Evolutionary conservation across 345 rosid species (phyloP), one percentile per base, ranked within the genome.

Genomic region (Citrus medica): DNA sequence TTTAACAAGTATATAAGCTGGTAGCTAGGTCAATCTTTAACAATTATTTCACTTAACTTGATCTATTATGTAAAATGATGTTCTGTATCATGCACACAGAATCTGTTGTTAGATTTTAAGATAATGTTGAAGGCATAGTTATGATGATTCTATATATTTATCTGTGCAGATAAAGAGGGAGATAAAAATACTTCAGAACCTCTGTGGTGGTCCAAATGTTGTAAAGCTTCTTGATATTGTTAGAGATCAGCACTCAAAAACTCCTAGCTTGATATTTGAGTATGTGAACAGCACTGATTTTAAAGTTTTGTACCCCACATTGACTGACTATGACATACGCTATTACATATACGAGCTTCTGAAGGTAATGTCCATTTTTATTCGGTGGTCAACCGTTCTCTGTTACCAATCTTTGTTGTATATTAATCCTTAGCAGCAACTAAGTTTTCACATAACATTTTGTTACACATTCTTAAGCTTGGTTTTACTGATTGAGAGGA

Each of bases 271-370:
- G 89, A 91, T 92, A 74, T 92, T 91, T 75, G 94, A 92, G 81
- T 88, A 81, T 84, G 97, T 92, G 66, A 91, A 92, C 88, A 92
- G 92, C 85, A 92, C 97, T 17, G 94, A 92, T 78, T 91, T 91
- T 80, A 92, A 92, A 87, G 88, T 92, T 83, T 53, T 91, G 79
- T 92, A 91, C 78, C 97, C 97, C 37, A 91, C 95, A 28, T 85
- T 92, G 88, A 92, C 95, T n/a, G 97, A 92, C 77, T 92, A 92
- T 81, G 93, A 92, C 87, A 88, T 92, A 73, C 92, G 97, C 56
- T 92, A 92, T 85, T 92, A 90, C 83, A 90, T 90, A 64, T 92
- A 90, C 40, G 97, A 92, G 88, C 93, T 92, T 76, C 89, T 92
- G 76, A 92, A 92, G 97, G 97, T 92, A 86, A 24, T 8, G 27